phyloP scores from a whole-genome alignment of 345 rosid species.

The Acer yangbiense region DNA sequence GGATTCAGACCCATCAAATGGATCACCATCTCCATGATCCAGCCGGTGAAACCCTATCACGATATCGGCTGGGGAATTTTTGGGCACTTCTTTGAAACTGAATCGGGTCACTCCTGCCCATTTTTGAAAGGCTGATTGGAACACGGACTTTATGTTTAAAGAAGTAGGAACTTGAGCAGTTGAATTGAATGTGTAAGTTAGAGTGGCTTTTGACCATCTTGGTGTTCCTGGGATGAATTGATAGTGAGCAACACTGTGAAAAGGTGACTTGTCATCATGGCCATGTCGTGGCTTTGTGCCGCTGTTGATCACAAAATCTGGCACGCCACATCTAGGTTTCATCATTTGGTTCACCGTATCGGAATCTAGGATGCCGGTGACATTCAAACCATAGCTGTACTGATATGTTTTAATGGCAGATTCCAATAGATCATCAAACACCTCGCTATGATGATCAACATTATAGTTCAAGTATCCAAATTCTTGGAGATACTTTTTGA shows the following conservation, averaged over 20 bases:
- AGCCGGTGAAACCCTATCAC: slow-evolving; percentile 15
- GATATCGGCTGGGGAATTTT: neutral
- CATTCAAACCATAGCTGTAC: slow-evolving; percentile 4
- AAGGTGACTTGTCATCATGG: slow-evolving; percentile 21
- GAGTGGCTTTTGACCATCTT: slow-evolving; percentile 4
- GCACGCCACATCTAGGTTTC: slow-evolving; percentile 31
- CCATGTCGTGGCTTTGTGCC: slow-evolving; percentile 17
- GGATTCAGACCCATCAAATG: slow-evolving; percentile 22
- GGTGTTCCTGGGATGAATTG: neutral
- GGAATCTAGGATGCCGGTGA: slow-evolving; percentile 29
- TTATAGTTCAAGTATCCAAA: slow-evolving; percentile 21
- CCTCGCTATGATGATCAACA: neutral
- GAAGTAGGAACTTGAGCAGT: neutral
- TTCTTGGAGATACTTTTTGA: slow-evolving; percentile 18
- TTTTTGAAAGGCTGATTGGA: neutral
- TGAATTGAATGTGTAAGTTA: slow-evolving; percentile 22
- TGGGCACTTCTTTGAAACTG: slow-evolving; percentile 7
- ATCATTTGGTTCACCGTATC: slow-evolving; percentile 23
- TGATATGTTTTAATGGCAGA: slow-evolving; percentile 22
- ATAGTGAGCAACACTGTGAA: slow-evolving; percentile 17
- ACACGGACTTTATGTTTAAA: neutral
- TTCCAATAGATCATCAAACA: slow-evolving; percentile 23
- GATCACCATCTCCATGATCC: slow-evolving; percentile 9
- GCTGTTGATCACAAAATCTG: slow-evolving; percentile 1
- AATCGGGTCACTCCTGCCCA: slow-evolving; percentile 16